Conservation (phyloP, 176 grass and related monocot genomes). For the Carex kokanica region DNA sequence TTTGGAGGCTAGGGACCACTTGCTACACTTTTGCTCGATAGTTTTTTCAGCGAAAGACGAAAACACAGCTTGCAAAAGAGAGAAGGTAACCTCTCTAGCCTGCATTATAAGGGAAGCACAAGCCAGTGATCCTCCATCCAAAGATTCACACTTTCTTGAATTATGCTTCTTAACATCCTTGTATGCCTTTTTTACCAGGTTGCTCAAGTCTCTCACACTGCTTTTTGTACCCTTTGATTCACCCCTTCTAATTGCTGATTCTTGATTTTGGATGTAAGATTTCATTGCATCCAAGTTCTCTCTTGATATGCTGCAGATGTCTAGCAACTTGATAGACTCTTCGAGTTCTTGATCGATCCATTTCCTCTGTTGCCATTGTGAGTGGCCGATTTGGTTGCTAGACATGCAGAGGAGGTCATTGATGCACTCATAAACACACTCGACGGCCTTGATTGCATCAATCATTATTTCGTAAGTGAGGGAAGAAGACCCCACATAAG, state of each 20-base stretch:
- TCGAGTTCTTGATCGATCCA: slow-evolving; percentile 31
- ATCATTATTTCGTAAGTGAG: not conserved
- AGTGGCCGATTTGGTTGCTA: slow-evolving; percentile 38
- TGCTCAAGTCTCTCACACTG: slow-evolving; percentile 37
- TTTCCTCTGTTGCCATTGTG: slow-evolving; percentile 28
- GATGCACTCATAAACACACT: slow-evolving; percentile 20
- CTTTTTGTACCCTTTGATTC: slow-evolving; percentile 20
- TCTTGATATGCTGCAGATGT: slow-evolving; percentile 37
- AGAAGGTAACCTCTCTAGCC: slow-evolving; percentile 34
- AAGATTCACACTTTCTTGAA: slow-evolving; percentile 22
- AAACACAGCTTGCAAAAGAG: slow-evolving; percentile 30
- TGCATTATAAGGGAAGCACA: slow-evolving; percentile 21
- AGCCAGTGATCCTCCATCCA: not conserved
- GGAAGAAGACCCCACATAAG: slow-evolving; percentile 7
- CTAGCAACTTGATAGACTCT: slow-evolving; percentile 16
- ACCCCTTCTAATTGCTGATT: slow-evolving; percentile 30
- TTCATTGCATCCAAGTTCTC: slow-evolving; percentile 40
- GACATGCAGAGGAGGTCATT: slow-evolving; percentile 32
- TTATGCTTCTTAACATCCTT: slow-evolving; percentile 46
- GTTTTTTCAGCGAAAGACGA: slow-evolving; percentile 23
- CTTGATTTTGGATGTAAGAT: slow-evolving; percentile 39
- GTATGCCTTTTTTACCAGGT: slow-evolving; percentile 36
- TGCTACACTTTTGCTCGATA: slow-evolving; percentile 21
- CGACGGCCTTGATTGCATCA: slow-evolving; percentile 5
- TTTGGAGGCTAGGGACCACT: slow-evolving; percentile 26